Evolutionary conservation across 257 asterid genomes (phyloP), one percentile per base, ranked within the genome.

Genomic region (Hygrophila difformis): DNA sequence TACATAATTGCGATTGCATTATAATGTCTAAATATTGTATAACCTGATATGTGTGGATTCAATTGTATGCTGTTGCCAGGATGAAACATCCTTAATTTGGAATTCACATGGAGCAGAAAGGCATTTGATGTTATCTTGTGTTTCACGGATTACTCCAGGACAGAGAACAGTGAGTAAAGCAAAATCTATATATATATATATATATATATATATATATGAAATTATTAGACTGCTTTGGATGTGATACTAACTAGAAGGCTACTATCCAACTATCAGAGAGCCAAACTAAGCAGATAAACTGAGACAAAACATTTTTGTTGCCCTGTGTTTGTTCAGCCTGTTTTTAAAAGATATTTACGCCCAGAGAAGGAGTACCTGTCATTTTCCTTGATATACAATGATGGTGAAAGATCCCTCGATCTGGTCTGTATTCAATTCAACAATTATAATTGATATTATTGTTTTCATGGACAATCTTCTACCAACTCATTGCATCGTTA

Each of bases 351-450:
- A 79, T 89, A 37, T 68, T 77, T 75, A 73, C 85, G 94, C 56
- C 98, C 98, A 22, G 98, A 89, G 56, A 89, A 89, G 81, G 98
- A 89, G 58, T 85, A 79, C 72, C 65, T 85, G 50, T 89, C 98
- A 19, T 89, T 89, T 63, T 89, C 98, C 10, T 85, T 89, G 48
- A 69, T 89, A 64, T 77, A 85, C 63, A 77, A 78, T 61, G 78
- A 75, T 61, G 96, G 94, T 0, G 98, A 89, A 28, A 76, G 98
- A 74, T 85, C 96, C 38, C 88, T 89, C 13, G 98, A 89, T 64
- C 72, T 89, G 93, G 98, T 89, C 18, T 65, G 98, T 72, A 12
- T 31, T 39, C 44, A 16, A 26, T 6, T 7, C 33, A 18, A 53
- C 39, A 13, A 12, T 47, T 53, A 19, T 10, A 37, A 12, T 47